A percentile compares a stretch with the other conserved stretches of the same genome.
Evolutionary conservation across 805 yeast genomes (phyloP).

Genomic region (Saturnispora bothae): DNA sequence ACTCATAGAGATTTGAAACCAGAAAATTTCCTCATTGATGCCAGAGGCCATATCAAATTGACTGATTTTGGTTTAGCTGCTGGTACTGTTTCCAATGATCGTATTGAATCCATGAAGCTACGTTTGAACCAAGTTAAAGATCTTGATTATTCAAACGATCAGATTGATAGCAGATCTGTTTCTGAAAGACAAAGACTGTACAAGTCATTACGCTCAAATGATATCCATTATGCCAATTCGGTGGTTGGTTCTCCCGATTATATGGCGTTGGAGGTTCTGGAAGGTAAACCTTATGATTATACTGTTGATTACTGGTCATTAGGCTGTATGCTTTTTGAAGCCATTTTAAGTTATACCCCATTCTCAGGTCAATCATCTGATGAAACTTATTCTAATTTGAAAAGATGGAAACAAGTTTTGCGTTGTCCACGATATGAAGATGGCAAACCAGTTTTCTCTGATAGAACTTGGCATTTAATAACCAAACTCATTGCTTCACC

Average conservation of each 20-base stretch:
- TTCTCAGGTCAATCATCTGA: slow-evolving; percentile 89
- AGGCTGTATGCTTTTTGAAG: slow-evolving; percentile 95
- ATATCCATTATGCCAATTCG: slow-evolving; percentile 82
- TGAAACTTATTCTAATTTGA: slow-evolving; percentile 88
- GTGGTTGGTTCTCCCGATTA: slow-evolving; percentile 98
- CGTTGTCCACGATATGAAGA: slow-evolving; percentile 86
- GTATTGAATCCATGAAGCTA: slow-evolving; percentile 86
- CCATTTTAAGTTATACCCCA: slow-evolving; percentile 95
- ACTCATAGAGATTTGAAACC: slow-evolving; percentile 97
- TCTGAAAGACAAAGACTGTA: slow-evolving; percentile 82
- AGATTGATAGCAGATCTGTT: slow-evolving; percentile 51
- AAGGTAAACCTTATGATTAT: slow-evolving; percentile 86
- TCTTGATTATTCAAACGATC: slow-evolving; percentile 45
- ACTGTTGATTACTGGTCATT: slow-evolving; percentile 98
- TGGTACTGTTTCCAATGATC: slow-evolving; percentile 84
- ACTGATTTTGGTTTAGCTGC: slow-evolving; percentile 98
- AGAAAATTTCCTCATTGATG: slow-evolving; percentile 82
- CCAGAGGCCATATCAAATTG: slow-evolving; percentile 82
- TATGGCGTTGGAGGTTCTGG: slow-evolving; percentile 96
- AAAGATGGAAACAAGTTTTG: slow-evolving; percentile 83
- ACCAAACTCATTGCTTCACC: slow-evolving; percentile 74
- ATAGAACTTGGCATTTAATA: slow-evolving; percentile 89
- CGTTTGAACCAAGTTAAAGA: slow-evolving; percentile 59
- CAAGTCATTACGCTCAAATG: slow-evolving; percentile 64
- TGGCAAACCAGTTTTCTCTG: slow-evolving; percentile 87